Evolutionary conservation across 345 rosid genomes (phyloP).

Genomic region (Brassica nigra): DNA sequence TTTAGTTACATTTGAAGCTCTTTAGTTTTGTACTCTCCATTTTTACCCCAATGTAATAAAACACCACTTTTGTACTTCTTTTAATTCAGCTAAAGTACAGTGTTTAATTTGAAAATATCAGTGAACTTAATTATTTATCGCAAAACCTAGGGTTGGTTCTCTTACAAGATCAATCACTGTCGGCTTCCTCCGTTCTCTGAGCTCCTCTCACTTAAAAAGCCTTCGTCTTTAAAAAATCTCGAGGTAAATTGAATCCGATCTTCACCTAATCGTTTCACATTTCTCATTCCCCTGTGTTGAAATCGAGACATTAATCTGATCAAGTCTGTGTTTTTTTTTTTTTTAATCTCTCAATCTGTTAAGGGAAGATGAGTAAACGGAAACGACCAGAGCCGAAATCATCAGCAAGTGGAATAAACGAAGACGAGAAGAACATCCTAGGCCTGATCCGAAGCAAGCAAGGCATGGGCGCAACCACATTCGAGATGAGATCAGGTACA

Average conservation of each 20-base stretch:
- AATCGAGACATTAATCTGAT: neutral
- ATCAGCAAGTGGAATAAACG: conserved; percentile 42
- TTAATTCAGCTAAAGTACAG: no score
- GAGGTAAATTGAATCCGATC: conserved; percentile 25
- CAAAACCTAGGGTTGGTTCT: neutral
- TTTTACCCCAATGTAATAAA: neutral
- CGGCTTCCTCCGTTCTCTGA: neutral
- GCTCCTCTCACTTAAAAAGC: neutral
- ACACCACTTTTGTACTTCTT: neutral
- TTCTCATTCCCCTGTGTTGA: neutral
- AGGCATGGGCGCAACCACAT: conserved; percentile 59
- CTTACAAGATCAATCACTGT: neutral
- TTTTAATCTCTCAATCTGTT: neutral
- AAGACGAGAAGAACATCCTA: conserved; percentile 53
- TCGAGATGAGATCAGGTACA: conserved; percentile 54
- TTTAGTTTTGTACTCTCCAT: neutral
- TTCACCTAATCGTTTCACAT: neutral
- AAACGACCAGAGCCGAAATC: conserved; percentile 51
- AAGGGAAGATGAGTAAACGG: conserved; percentile 47
- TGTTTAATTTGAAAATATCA: no score
- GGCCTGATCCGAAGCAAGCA: conserved; percentile 54
- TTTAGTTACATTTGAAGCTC: neutral
- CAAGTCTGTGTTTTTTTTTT: neutral
- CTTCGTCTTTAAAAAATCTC: neutral
- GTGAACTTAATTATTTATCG: neutral